Base-by-base conservation (phyloP, 2,329 filamentous ascomycete genomes). In the Colletotrichum cereale region DNA sequence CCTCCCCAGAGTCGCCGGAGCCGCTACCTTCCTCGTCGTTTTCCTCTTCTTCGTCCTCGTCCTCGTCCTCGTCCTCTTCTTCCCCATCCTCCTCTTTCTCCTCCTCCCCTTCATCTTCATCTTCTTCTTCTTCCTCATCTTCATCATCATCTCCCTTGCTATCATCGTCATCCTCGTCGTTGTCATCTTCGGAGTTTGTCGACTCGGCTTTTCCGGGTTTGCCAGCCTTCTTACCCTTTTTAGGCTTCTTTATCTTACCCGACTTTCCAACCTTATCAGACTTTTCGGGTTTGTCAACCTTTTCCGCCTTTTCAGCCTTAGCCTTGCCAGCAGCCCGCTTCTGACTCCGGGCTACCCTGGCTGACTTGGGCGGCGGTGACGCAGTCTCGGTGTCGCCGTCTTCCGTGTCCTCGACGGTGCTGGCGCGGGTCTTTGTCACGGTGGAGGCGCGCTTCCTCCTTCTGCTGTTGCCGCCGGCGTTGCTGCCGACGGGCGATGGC, bases 391-490 rank as follows among this genome's bases (percentile, higher is more conserved):
- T 85, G 26, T 66, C 69, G 55, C 84, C 82, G 50, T 83, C 83
- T 73, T 88, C 86, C 1, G 86, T 86, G 66, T 87, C 86, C 4
- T 86, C 86, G n/a, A 87, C 82, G 7, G 86, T 87, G 73, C 85
- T 87, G 40, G 73, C 71, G n/a, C 75, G 73, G 11, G 73, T 73
- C 67, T 81, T 82, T 14, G 83, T 78, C 14, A 76, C 75, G 2
- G 82, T 80, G 26, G 80, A 80, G 26, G 80, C 80, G 44, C 85
- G 82, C 78, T 86, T 87, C 64, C 85, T 83, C 79, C 86, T 87
- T 75, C 81, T 72, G 68, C 71, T 52, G 47, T 62, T 58, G 31
- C 66, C 66, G 40, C 66, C 68, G 38, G 57, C 38, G 14, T 68
- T 71, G 58, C 68, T 68, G 36, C 57, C 68, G 8, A 53, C 60